Evolutionary conservation across 2,329 filamentous ascomycete species (phyloP), one percentile per base, ranked within the genome.

Genomic region (Bertia moriformis): DNA sequence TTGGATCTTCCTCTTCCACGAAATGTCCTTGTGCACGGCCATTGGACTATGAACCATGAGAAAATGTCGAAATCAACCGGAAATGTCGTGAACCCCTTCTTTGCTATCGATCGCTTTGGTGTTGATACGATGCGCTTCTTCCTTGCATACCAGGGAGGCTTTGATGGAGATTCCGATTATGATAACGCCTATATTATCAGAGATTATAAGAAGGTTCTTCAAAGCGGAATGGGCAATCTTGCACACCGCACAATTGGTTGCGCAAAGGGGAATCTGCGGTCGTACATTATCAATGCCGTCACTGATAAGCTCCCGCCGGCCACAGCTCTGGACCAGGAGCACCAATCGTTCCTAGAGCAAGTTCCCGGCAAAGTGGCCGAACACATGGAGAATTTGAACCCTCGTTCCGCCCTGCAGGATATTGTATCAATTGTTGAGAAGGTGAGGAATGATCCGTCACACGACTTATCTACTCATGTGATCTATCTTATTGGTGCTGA

Each of bases 11-110:
- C 85, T 1, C 64, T 83, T 1, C 86, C 91, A 1, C 80, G 78
- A 51, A 77, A 78, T 45, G 73, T 98, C 20, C 65, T 98, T 2
- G 85, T 85, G 39, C 91, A 98, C 54, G 87, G 81, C 2, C 91
- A 98, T 56, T 98, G 93, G 91, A 93, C 87, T 13, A 78, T 98
- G 61, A 84, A 83, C 41, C 76, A 76, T 39, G 74, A 78, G 48
- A 98, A 98, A 59, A 98, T 98, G 88, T 89, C 88, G 44, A 98
- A 98, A 58, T 93, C 85, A 1, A 75, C 82, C 2, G 91, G 91
- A 44, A 95, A 95, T 54, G 89, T 93, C 2, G 89, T 98, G 33
- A 91, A 94, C 51, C 91, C 91, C 0, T 87, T 93, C 53, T 86
- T 86, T 48, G 91, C 91, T 12, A 71, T 96, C 37, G 80, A 94